Evolutionary conservation across 352 stramenopile genomes (phyloP), one percentile per base, ranked within the genome.

Genomic region (Phytopythium montanum): DNA sequence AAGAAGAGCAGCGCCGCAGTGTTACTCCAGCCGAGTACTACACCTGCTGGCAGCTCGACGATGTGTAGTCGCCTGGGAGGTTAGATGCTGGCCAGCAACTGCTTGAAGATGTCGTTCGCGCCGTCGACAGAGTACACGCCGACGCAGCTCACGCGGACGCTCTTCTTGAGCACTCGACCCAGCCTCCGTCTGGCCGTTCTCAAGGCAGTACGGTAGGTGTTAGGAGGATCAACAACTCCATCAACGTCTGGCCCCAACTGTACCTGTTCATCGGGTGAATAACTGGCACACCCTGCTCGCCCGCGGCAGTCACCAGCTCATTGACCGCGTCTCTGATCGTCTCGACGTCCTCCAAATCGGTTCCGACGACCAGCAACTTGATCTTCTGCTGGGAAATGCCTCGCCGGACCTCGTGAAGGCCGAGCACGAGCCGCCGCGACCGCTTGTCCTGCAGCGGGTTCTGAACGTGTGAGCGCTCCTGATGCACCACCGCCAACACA

Each of bases 81-180:
- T 23, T 29, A 59, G 25, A 64, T 39, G n/a, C 34, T 51, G 58
- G 51, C 49, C 23, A 85, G 26, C 29, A 88, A 72, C 13, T 82
- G 55, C 25, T 72, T 65, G 54, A 77, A 95, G n/a, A 95, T 62
- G 13, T 98, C 90, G 60, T 98, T 86, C 2, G 94, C 97, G n/a
- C 96, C 96, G 53, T 99, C 92, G 18, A 94, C 78, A 38, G 90
- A 98, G 77, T 98, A 97, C 3, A 99, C 75, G 13, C 92, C 97
- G 18, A 99, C 81, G 39, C 96, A 97, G 60, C 90, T 97, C 28
- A 98, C 84, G 41, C 97, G 96, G 19, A 98, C 91, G 14, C 68
- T 89, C 62, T 99, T 99, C 21, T 90, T 87, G 12, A 99, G 42
- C 1, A 90, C 80, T 59, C 92, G 95, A 0, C 96, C 96, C 0